These are phyloP conservation scores for Colletotrichum chlorophyti DNA, from an alignment of 2,329 filamentous ascomycete genomes.

Conservation along the genomic window DNA sequence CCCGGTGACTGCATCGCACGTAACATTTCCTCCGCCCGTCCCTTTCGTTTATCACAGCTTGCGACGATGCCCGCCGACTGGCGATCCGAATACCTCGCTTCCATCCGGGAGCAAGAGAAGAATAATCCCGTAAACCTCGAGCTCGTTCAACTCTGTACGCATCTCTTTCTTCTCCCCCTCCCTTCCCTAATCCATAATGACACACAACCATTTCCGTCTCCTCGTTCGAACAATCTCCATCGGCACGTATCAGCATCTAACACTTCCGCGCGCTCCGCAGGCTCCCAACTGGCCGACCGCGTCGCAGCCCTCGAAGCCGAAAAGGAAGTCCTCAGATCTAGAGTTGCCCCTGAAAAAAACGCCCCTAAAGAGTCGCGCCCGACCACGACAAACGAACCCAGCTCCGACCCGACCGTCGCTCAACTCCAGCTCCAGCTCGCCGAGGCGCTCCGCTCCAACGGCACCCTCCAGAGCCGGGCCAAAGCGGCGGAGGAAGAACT, in stretches of 20 bases:
- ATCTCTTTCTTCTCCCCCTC: neutral
- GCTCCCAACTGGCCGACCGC: constrained; percentile 71
- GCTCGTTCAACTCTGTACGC: constrained; percentile 81
- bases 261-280: constrained; percentile 43
- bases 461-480: constrained; percentile 70
- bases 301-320: constrained; percentile 68
- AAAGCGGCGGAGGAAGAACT: constrained; percentile 69
- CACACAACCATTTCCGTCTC: neutral
- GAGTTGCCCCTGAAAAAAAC: constrained; percentile 35
- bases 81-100: constrained; percentile 81
- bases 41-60: no score
- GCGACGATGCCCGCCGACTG: constrained; percentile 65
- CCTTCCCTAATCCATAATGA: neutral
- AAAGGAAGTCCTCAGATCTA: constrained; percentile 49
- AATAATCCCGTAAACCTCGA: constrained; percentile 67
- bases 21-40: no score
- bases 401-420: constrained; percentile 43
- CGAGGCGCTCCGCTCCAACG: constrained; percentile 77
- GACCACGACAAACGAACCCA: constrained; percentile 19
- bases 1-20: neutral
- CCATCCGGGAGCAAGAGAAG: constrained; percentile 74
- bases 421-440: constrained; percentile 74
- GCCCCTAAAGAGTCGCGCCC: constrained; percentile 28
- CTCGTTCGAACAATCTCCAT: neutral
- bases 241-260: neutral